These are phyloP conservation scores for Thraustotheca clavata DNA, from an alignment of 352 stramenopile genomes.

Conservation along the genomic window DNA sequence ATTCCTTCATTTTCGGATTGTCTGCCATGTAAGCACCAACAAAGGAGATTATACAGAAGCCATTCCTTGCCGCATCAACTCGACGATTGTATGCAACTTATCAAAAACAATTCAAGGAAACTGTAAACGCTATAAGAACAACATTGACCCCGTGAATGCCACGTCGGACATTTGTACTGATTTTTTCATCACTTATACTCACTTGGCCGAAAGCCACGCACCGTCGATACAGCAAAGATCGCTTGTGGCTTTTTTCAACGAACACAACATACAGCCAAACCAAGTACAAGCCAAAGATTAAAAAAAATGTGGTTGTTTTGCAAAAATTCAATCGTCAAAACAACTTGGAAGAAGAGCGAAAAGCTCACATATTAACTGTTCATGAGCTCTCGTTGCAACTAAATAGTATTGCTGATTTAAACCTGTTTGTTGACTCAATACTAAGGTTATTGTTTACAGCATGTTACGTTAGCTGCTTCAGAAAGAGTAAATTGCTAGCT, in stretches of 20 bases:
- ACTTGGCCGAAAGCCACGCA: neutral
- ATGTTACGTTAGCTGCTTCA: neutral
- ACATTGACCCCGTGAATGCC: no score
- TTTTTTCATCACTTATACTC: neutral
- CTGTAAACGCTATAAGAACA: neutral
- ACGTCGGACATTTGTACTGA: neutral
- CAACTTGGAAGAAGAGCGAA: constrained; percentile 1
- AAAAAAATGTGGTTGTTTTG: neutral
- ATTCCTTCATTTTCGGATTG: neutral
- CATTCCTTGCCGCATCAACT: neutral
- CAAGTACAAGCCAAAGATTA: no score
- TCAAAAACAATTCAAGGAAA: neutral
- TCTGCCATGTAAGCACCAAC: neutral
- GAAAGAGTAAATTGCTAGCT: neutral
- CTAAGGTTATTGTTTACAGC: neutral
- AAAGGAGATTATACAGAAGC: neutral
- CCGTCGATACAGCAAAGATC: constrained; percentile 6
- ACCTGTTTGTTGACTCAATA: neutral
- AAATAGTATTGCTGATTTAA: neutral
- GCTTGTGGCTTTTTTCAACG: no score
- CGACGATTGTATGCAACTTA: neutral
- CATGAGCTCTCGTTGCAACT: neutral
- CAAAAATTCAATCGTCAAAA: constrained; percentile 9
- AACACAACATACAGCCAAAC: no score
- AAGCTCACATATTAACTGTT: neutral